Evolutionary conservation across 768 basidiomycete species (phyloP).

Genomic region (Hirschioporus abietinus): DNA sequence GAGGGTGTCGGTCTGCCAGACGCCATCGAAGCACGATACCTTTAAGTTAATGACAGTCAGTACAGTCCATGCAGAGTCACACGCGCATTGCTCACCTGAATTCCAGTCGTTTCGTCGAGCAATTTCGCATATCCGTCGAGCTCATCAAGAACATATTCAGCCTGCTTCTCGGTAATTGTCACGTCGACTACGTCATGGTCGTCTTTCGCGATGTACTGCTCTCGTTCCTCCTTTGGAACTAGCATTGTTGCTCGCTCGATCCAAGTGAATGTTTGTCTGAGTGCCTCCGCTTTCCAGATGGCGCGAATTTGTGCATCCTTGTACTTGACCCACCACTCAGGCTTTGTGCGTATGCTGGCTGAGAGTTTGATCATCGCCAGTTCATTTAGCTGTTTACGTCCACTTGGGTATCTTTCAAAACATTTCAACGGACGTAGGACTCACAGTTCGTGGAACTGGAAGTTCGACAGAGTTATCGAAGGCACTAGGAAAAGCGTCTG

Average conservation of each 20-base stretch:
- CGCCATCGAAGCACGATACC: constrained; percentile 14
- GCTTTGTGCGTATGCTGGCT: constrained; percentile 12
- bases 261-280: neutral
- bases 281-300: constrained; percentile 12
- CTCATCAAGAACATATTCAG: constrained; percentile 16
- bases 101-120: constrained; percentile 11
- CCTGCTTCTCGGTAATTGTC: neutral
- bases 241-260: neutral
- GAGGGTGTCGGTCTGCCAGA: constrained; percentile 19
- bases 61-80: no score
- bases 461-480: neutral
- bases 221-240: neutral
- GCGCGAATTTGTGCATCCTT: constrained; percentile 7
- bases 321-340: constrained; percentile 13
- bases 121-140: constrained; percentile 12
- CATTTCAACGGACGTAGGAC: neutral
- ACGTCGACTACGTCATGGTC: neutral
- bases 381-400: constrained; percentile 9
- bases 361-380: constrained; percentile 14
- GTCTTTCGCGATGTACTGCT: neutral
- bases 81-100: constrained; percentile 3
- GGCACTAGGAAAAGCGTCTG: neutral
- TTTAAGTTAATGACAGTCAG: neutral
- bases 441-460: neutral
- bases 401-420: neutral